Percentiles rank a stretch among this genome's conserved stretches.
Evolutionary conservation across 2,329 filamentous ascomycete genomes (phyloP).

Genomic region (Colletotrichum tropicale): DNA sequence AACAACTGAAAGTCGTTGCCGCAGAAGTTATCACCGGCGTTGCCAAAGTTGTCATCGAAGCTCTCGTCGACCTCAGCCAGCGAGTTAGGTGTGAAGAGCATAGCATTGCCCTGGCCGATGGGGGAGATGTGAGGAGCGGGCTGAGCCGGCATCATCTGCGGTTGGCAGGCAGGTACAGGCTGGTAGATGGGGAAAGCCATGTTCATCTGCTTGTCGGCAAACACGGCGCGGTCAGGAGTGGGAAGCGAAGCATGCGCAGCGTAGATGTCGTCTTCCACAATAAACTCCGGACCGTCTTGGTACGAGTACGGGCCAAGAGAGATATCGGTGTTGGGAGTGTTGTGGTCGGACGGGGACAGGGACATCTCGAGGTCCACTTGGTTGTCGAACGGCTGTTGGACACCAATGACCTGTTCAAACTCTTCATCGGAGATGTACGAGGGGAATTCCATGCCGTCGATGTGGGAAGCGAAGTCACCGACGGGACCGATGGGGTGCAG

Average conservation of each 20-base stretch:
- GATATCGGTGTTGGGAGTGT: constrained; percentile 49
- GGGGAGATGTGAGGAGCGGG: constrained; percentile 67
- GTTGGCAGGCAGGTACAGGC: constrained; percentile 41
- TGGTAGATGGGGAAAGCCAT: constrained; percentile 10
- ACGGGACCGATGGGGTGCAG: constrained; percentile 21
- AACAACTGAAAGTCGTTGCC: constrained; percentile 71
- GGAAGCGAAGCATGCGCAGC: constrained; percentile 62
- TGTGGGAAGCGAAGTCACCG: constrained; percentile 25
- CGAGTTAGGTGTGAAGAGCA: constrained; percentile 71
- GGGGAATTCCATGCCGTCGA: constrained; percentile 50
- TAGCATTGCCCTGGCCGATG: constrained; percentile 69
- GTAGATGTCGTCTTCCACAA: constrained; percentile 67
- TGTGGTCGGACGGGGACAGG: constrained; percentile 54
- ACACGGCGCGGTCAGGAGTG: constrained; percentile 41
- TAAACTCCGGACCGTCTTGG: constrained; percentile 65
- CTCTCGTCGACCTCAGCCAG: constrained; percentile 68
- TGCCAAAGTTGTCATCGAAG: constrained; percentile 58
- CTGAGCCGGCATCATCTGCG: constrained; percentile 31
- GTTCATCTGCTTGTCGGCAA: constrained; percentile 19
- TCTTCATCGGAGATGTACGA: constrained; percentile 52
- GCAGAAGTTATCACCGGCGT: constrained; percentile 35
- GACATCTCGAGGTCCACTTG: constrained; percentile 46
- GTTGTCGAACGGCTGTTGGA: constrained; percentile 27
- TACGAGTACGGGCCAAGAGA: constrained; percentile 54
- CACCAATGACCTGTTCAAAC: constrained; percentile 40